Evolutionary conservation across 495 filamentous ascomycete genomes (phyloP).

Genomic region (Xylaria intraflava): DNA sequence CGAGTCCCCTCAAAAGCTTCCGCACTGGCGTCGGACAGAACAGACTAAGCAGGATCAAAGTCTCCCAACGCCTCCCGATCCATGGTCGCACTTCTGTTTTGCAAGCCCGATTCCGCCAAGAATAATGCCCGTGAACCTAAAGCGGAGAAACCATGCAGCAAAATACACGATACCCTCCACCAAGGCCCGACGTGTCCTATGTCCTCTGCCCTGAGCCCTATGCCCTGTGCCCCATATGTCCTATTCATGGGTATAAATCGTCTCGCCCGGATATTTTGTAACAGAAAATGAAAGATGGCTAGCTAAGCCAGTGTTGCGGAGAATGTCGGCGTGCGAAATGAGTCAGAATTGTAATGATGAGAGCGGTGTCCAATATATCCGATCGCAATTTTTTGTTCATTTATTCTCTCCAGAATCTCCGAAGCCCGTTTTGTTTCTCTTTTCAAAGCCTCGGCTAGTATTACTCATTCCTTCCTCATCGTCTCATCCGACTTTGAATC

Average conservation of each 20-base stretch:
- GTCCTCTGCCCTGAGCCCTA: background rate
- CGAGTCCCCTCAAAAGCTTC: background rate
- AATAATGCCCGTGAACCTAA: background rate
- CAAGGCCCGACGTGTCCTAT: background rate
- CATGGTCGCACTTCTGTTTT: background rate
- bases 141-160: background rate
- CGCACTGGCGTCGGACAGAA: background rate
- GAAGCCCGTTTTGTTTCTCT: slow-evolving; percentile 14
- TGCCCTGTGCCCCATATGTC: background rate
- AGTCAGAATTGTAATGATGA: background rate
- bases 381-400: background rate
- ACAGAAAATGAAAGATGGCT: background rate
- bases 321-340: background rate
- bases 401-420: background rate
- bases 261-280: background rate
- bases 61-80: background rate
- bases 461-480: slow-evolving; percentile 9
- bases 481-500: slow-evolving; percentile 23
- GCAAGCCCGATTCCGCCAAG: background rate
- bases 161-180: background rate
- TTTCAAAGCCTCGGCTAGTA: slow-evolving; percentile 17
- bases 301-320: background rate
- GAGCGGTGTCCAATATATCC: background rate
- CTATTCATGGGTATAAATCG: background rate
- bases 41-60: background rate